Conservation (phyloP, 176 grass and related monocot species). For the Avena sativa region DNA sequence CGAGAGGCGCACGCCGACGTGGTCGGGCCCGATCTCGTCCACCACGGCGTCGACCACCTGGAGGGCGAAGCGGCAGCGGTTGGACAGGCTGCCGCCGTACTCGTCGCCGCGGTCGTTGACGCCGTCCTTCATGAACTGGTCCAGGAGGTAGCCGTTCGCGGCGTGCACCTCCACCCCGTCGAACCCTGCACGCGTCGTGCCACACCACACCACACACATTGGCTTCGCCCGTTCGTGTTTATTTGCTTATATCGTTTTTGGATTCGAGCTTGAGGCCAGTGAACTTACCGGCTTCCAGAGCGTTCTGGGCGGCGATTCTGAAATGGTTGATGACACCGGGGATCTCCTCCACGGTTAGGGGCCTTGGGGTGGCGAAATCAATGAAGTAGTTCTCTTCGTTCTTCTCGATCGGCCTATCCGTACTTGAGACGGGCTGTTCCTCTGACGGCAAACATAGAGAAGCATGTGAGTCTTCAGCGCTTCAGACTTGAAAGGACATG, state of each 20-base stretch:
- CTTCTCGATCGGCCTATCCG: conserved; percentile 15
- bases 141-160: conserved; percentile 45
- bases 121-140: conserved; percentile 54
- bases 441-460: neutral
- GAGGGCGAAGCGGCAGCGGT: conserved; percentile 46
- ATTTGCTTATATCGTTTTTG: no score
- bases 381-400: conserved; percentile 28
- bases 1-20: conserved; percentile 42
- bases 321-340: conserved; percentile 36
- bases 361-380: conserved; percentile 37
- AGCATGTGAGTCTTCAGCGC: neutral
- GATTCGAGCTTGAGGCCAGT: neutral
- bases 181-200: conserved; percentile 7
- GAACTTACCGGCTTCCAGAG: conserved; percentile 47
- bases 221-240: neutral
- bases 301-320: conserved; percentile 45
- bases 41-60: conserved; percentile 35
- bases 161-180: conserved; percentile 50
- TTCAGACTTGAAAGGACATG: neutral
- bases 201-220: neutral
- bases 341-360: conserved; percentile 44
- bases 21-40: conserved; percentile 38
- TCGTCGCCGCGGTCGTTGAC: conserved; percentile 48
- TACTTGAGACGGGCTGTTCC: conserved; percentile 21
- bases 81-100: conserved; percentile 44